A percentile compares a stretch with the other conserved stretches of the same genome.
These are phyloP conservation scores for Inonotus hispidus DNA, from an alignment of 1,284 basidiomycete genomes.

Conservation along the genomic window DNA sequence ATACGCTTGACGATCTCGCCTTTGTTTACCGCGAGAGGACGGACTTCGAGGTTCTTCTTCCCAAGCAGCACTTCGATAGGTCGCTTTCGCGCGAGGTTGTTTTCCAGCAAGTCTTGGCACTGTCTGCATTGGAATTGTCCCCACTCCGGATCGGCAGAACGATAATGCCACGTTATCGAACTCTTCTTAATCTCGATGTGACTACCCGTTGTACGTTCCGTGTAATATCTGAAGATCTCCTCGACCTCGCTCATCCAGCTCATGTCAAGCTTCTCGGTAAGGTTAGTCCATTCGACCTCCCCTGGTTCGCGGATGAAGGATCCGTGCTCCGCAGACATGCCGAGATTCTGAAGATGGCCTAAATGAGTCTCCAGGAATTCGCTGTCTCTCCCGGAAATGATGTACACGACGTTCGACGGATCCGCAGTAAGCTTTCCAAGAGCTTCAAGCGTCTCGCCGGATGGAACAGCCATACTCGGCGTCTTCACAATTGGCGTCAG, in stretches of 20 bases:
- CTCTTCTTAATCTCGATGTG: conserved; percentile 97
- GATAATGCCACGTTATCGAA: conserved; percentile 97
- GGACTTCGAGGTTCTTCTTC: conserved; percentile 98
- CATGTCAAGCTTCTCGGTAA: conserved; percentile 93
- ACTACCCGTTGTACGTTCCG: conserved; percentile 93
- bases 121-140: conserved; percentile 94
- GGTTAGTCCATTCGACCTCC: conserved; percentile 71
- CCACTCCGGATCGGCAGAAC: conserved; percentile 91
- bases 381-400: conserved; percentile 96
- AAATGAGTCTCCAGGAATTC: conserved; percentile 90
- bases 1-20: conserved; percentile 97
- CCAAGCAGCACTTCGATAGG: conserved; percentile 92
- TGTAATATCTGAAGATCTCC: conserved; percentile 96
- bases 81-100: conserved; percentile 81
- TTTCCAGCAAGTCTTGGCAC: conserved; percentile 94
- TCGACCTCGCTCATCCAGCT: conserved; percentile 95
- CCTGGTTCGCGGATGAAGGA: conserved; percentile 83
- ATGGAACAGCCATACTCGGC: conserved; percentile 85
- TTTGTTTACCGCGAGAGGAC: conserved; percentile 94
- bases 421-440: conserved; percentile 73
- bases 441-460: conserved; percentile 68
- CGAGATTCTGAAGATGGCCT: conserved; percentile 78
- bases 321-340: conserved; percentile 96
- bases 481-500: conserved; percentile 95
- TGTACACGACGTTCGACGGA: conserved; percentile 88